phyloP scores from a whole-genome alignment of 345 rosid species.

The Viola odorata region DNA sequence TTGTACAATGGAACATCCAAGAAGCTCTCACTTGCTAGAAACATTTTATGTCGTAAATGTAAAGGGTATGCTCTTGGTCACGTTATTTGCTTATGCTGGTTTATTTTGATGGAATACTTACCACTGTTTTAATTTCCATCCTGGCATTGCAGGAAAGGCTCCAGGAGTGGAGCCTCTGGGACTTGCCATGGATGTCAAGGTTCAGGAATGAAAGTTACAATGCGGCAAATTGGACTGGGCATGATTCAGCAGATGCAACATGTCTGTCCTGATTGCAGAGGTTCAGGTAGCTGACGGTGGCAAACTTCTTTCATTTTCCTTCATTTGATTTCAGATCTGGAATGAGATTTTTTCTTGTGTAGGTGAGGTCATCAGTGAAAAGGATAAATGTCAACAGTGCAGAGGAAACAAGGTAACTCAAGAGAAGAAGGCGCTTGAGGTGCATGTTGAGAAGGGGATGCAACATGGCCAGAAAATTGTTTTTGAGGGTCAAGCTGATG shows the following conservation, averaged over 20 bases:
- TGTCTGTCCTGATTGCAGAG: constrained; percentile 51
- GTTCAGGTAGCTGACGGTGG: constrained; percentile 29
- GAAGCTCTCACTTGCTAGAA: constrained; percentile 57
- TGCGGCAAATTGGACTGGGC: constrained; percentile 37
- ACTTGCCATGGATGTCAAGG: constrained; percentile 54
- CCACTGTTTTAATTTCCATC: background rate
- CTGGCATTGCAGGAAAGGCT: constrained; percentile 42
- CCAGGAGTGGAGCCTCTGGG: constrained; percentile 45
- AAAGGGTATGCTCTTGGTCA: constrained; percentile 35
- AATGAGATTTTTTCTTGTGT: constrained; percentile 2
- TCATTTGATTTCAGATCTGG: background rate
- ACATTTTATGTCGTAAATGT: constrained; percentile 46
- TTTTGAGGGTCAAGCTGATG: constrained; percentile 57
- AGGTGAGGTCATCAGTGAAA: constrained; percentile 53
- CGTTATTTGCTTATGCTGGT: background rate
- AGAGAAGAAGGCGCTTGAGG: constrained; percentile 55
- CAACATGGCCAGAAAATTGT: constrained; percentile 41
- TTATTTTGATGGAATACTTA: background rate
- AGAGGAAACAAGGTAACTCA: constrained; percentile 41
- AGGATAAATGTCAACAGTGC: constrained; percentile 50
- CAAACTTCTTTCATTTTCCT: background rate
- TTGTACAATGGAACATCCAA: constrained; percentile 53
- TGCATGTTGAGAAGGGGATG: constrained; percentile 61
- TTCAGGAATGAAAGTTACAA: constrained; percentile 49
- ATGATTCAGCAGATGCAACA: constrained; percentile 65